Base-by-base conservation (phyloP, 2,329 filamentous ascomycete genomes). In the Colletotrichum plurivorum region DNA sequence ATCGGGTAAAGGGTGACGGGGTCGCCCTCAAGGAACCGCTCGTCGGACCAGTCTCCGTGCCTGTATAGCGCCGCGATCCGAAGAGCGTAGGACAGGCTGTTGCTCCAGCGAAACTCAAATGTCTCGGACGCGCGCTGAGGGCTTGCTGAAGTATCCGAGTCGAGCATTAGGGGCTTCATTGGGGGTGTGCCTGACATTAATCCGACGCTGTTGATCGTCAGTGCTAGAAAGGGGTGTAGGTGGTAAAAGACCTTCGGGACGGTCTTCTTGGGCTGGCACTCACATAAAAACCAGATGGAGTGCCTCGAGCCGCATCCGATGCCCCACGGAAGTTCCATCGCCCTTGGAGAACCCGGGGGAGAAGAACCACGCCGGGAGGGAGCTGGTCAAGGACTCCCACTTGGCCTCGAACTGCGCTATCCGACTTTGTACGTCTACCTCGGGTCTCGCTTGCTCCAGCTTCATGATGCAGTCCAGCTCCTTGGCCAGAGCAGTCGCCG, bases 41-140 rank as follows among this genome's bases (percentile, higher is more conserved):
- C 36, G 45, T 22, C 36, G 4, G 56, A 39, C 56, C 41, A 59
- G 22, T 59, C 45, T 15, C 56, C 56, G 20, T 59, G 56, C 18
- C 43, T 22, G 12, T 49, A 59, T 4, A 59, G 22, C 16, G 56
- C 43, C 10, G 45, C 56, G 12, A 49, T 59, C 12, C 20, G 41
- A 15, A 59, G 43, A 22, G 43, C 56, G 18, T 49, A 43, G 22
- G 16, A 48, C 8, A 59, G 20, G 25, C 41, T 59, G 12, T 49
- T 59, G 43, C 56, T 49, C 56, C 56, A 59, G 48, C 56, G 22
- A 20, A 48, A 36, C 20, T 59, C 56, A 36, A 46, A 49, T 16
- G 16, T 59, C 1, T 59, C 43, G n/a, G 15, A 1, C 9, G 22
- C 25, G 5, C 5, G 5, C 2, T 49, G 43, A 10, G 3, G 4